A percentile compares a stretch with the other conserved stretches of the same genome.
These are phyloP conservation scores for Podaxis sp. DNA, from an alignment of 768 basidiomycete species.

Conservation along the genomic window DNA sequence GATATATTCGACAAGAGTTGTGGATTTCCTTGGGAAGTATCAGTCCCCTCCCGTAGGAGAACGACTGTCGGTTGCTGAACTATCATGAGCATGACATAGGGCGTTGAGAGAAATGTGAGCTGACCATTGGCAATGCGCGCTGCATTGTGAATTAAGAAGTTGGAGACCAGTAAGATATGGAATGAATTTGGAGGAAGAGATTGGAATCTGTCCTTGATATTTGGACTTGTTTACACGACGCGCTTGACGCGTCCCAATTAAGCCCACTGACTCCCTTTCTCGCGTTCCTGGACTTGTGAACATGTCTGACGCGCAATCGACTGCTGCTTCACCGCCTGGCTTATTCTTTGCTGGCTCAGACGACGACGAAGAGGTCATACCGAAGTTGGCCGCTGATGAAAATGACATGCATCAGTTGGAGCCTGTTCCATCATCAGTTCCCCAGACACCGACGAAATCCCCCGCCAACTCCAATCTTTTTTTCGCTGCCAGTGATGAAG, in stretches of 20 bases:
- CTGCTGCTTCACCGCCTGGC: constrained; percentile 32
- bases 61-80: constrained; percentile 94
- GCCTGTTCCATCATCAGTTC: constrained; percentile 2
- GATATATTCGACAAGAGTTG: constrained; percentile 95
- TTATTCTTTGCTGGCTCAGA: constrained; percentile 65
- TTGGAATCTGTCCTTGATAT: constrained; percentile 27
- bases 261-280: constrained; percentile 23
- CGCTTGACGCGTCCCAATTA: constrained; percentile 35
- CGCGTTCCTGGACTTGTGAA: constrained; percentile 16
- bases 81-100: constrained; percentile 17
- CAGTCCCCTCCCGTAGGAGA: constrained; percentile 94
- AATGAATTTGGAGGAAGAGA: constrained; percentile 22
- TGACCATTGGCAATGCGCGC: constrained; percentile 77
- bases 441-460: constrained; percentile 20
- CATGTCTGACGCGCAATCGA: constrained; percentile 27
- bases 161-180: constrained; percentile 22
- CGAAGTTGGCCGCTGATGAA: constrained; percentile 9
- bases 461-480: constrained; percentile 22
- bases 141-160: constrained; percentile 63
- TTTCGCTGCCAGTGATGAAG: constrained; percentile 29
- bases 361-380: constrained; percentile 35
- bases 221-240: constrained; percentile 38
- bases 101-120: neutral
- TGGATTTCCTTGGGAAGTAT: constrained; percentile 90
- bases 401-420: constrained; percentile 16